A percentile compares a stretch with the other conserved stretches of the same genome.
These are phyloP conservation scores for Zychaea mexicana DNA, from an alignment of 371 early-diverging fungal species.

Conservation along the genomic window DNA sequence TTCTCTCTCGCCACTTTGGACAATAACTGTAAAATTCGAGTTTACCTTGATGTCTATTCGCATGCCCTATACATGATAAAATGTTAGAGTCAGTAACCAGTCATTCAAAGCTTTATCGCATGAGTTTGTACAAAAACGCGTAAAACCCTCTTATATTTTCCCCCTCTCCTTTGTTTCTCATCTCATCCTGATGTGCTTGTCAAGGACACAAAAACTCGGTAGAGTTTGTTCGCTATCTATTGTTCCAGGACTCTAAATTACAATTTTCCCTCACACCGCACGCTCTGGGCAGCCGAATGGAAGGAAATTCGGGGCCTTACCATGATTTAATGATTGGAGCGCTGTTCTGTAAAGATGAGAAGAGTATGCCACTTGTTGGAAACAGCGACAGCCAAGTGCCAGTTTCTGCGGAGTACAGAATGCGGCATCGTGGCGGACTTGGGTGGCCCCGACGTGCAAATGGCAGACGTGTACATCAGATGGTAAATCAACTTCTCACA, in stretches of 20 bases:
- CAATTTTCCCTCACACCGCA: not conserved
- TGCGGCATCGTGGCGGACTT: not conserved
- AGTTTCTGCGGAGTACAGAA: not conserved
- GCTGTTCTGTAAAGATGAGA: not conserved
- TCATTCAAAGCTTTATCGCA: not conserved
- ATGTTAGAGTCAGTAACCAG: not conserved
- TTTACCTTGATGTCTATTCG: conserved; percentile 67
- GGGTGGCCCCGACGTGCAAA: no score
- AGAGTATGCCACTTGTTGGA: not conserved
- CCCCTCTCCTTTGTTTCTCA: not conserved
- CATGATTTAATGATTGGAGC: not conserved
- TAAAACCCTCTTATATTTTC: not conserved
- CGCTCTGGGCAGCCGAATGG: not conserved
- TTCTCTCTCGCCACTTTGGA: no score
- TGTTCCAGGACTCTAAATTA: no score
- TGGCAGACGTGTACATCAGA: no score
- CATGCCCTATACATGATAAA: conserved; percentile 59
- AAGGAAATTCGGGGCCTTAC: not conserved
- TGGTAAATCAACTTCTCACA: no score
- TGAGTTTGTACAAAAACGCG: no score
- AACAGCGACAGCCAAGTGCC: no score
- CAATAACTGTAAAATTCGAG: not conserved
- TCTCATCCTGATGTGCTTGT: not conserved
- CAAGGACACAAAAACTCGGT: not conserved
- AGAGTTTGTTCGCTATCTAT: no score